Evolutionary conservation across 345 rosid genomes (phyloP).

Genomic region (Raphanus sativus): DNA sequence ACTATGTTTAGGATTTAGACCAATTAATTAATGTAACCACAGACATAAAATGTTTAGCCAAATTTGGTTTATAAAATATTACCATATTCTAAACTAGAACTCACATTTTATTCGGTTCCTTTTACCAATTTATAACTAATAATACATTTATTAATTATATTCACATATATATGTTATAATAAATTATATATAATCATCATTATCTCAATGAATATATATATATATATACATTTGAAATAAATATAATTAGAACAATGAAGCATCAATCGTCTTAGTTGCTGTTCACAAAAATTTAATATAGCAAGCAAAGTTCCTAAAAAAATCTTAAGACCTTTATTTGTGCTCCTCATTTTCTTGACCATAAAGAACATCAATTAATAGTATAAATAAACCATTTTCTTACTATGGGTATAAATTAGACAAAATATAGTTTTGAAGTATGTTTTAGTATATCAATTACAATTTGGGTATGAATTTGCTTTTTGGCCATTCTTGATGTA

Average conservation of each 20-base stretch:
- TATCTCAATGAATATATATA: no score
- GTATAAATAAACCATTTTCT: no score
- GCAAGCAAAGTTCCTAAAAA: no score
- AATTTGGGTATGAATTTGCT: neutral
- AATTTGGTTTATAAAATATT: neutral
- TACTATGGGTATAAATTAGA: neutral
- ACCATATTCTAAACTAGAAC: neutral
- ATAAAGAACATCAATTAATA: no score
- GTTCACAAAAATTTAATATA: no score
- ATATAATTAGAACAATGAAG: no score
- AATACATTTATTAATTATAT: no score
- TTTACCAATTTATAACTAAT: neutral
- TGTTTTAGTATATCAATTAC: neutral
- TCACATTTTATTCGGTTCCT: neutral
- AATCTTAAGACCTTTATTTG: no score
- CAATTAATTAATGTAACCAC: neutral
- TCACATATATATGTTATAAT: neutral
- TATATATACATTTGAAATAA: no score
- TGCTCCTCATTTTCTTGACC: no score
- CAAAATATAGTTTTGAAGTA: neutral
- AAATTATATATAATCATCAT: no score
- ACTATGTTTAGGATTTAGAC: slow-evolving; percentile 1
- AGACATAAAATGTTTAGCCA: neutral
- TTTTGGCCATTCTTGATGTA: neutral
- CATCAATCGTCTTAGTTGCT: no score